These are phyloP conservation scores for Gracilariopsis chorda DNA, from an alignment of 23 red algal genomes.

Conservation along the genomic window DNA sequence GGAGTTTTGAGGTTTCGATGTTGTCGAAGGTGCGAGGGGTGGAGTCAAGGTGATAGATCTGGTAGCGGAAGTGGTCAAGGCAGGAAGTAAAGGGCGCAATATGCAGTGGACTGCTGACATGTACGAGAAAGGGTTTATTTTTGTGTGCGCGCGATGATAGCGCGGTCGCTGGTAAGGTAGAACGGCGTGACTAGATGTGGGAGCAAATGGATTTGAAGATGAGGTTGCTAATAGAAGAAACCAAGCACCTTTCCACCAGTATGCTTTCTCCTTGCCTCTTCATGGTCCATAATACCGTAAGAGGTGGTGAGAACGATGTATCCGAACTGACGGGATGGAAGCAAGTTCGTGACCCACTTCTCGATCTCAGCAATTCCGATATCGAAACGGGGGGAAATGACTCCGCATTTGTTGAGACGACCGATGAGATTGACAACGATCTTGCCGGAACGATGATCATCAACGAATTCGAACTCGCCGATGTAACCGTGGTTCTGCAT, in stretches of 20 bases:
- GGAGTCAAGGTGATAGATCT: too few species aligned
- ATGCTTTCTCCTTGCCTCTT: conserved; percentile 91
- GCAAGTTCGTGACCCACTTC: conserved; percentile 91
- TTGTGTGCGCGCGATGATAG: too few species aligned
- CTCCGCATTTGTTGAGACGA: conserved; percentile 97
- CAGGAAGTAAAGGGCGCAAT: too few species aligned
- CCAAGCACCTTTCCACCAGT: conserved; percentile 97
- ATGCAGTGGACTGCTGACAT: too few species aligned
- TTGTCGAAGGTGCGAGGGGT: too few species aligned
- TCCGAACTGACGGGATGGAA: conserved; percentile 95
- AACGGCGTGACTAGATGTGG: too few species aligned
- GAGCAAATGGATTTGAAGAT: background rate
- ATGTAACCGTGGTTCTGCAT: conserved; percentile 99
- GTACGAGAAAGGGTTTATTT: too few species aligned
- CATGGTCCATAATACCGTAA: conserved; percentile 96
- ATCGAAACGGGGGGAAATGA: conserved; percentile 96
- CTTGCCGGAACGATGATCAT: conserved; percentile 96
- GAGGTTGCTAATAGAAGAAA: conserved; percentile 80
- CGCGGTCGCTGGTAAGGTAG: too few species aligned
- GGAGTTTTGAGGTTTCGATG: too few species aligned
- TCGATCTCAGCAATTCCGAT: conserved; percentile 80
- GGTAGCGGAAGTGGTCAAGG: too few species aligned
- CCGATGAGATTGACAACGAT: conserved; percentile 97
- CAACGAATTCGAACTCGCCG: conserved; percentile 94
- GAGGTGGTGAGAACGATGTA: conserved; percentile 91